A percentile compares a stretch with the other conserved stretches of the same genome.
These are phyloP conservation scores for Cystobasidium tubakii DNA, from an alignment of 768 basidiomycete genomes.

Conservation along the genomic window DNA sequence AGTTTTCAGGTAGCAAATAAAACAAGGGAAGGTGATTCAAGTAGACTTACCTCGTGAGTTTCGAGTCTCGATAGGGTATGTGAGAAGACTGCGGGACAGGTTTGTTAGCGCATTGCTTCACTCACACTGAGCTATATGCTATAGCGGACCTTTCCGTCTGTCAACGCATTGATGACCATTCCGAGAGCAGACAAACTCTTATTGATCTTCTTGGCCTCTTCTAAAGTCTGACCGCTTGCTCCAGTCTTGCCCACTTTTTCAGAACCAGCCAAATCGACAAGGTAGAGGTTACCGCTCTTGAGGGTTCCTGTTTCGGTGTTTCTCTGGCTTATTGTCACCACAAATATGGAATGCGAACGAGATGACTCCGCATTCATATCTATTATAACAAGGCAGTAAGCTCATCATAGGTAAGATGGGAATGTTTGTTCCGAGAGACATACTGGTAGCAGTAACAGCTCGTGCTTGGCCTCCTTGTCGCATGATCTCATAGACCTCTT, in stretches of 20 bases:
- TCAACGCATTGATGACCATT: constrained; percentile 98
- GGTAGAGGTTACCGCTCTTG: constrained; percentile 93
- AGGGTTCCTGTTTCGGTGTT: constrained; percentile 92
- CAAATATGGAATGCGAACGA: constrained; percentile 96
- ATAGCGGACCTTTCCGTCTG: constrained; percentile 64
- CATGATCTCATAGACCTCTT: constrained; percentile 99
- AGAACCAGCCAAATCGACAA: constrained; percentile 95
- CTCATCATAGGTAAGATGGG: not conserved
- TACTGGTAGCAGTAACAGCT: constrained; percentile 89
- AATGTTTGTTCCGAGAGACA: constrained; percentile 47
- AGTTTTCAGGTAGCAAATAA: not conserved
- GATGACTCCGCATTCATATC: constrained; percentile 99
- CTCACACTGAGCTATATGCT: not conserved
- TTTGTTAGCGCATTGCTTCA: constrained; percentile 51
- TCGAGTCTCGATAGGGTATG: constrained; percentile 97
- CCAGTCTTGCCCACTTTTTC: constrained; percentile 99
- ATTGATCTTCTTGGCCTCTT: constrained; percentile 99
- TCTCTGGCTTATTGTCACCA: constrained; percentile 92
- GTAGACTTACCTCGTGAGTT: constrained; percentile 63
- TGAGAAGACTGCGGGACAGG: constrained; percentile 63
- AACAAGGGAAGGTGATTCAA: too few species aligned
- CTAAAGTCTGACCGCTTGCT: constrained; percentile 94
- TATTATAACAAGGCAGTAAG: constrained; percentile 47
- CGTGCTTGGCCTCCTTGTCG: constrained; percentile 85
- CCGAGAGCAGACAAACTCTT: constrained; percentile 94